phyloP scores from a whole-genome alignment of 78 protist species.

The Dictyostelium intermedium region DNA sequence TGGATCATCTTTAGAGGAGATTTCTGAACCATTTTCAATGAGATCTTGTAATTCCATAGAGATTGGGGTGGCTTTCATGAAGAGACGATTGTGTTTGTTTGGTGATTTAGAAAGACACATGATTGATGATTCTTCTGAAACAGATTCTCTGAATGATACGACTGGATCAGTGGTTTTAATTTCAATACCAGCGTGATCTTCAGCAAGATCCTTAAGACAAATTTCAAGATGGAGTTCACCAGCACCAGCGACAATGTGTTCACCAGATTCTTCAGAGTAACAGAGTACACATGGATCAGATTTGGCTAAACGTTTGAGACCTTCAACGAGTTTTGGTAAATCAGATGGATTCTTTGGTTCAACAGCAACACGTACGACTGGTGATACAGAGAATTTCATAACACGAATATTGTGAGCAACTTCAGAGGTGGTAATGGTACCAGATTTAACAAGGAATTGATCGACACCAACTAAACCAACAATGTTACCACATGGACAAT shows the following conservation, averaged over 20 bases:
- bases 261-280: slow-evolving; percentile 97
- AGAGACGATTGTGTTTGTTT: slow-evolving; percentile 99
- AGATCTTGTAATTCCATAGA: slow-evolving; percentile 92
- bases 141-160: slow-evolving; percentile 98
- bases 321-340: slow-evolving; percentile 99
- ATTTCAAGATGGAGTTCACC: slow-evolving; percentile 99
- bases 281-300: slow-evolving; percentile 96
- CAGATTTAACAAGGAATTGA: slow-evolving; percentile 98
- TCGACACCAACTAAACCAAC: slow-evolving; percentile 99
- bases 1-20: slow-evolving; percentile 85
- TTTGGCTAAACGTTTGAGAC: slow-evolving; percentile 98
- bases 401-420: slow-evolving; percentile 91
- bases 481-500: slow-evolving; percentile 98
- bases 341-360: slow-evolving; percentile 98
- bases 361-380: slow-evolving; percentile 99
- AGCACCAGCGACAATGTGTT: slow-evolving; percentile 99
- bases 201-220: slow-evolving; percentile 98
- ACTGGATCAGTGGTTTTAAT: slow-evolving; percentile 98
- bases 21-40: slow-evolving; percentile 90
- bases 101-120: slow-evolving; percentile 98
- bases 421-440: slow-evolving; percentile 97
- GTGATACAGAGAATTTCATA: slow-evolving; percentile 99
- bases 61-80: slow-evolving; percentile 93
- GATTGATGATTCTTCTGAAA: slow-evolving; percentile 80
- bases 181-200: slow-evolving; percentile 94